A percentile compares a stretch with the other conserved stretches of the same genome.
Evolutionary conservation across 371 early-diverging fungal species (phyloP).

Genomic region (Apophysomyces ossiformis): DNA sequence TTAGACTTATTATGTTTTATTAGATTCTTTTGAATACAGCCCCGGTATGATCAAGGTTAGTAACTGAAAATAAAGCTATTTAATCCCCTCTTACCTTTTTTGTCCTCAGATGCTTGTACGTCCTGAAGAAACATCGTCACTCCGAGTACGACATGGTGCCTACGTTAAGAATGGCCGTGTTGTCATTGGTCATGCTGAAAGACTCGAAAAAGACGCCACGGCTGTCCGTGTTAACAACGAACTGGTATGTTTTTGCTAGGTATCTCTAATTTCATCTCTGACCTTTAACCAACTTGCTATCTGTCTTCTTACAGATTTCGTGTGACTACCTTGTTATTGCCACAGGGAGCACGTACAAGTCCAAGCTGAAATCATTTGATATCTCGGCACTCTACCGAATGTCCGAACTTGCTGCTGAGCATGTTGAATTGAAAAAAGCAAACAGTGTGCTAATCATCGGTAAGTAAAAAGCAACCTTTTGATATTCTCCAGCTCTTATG

Average conservation of each 20-base stretch:
- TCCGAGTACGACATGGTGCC: constrained; percentile 41
- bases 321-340: constrained; percentile 75
- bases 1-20: neutral
- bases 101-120: constrained; percentile 27
- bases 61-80: neutral
- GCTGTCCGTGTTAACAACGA: constrained; percentile 34
- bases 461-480: constrained; percentile 4
- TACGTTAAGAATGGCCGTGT: constrained; percentile 43
- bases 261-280: too few relatives aligned
- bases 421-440: constrained; percentile 60
- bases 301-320: constrained; percentile 30
- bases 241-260: constrained; percentile 17
- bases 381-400: constrained; percentile 38
- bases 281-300: too few relatives aligned
- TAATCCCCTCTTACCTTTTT: neutral
- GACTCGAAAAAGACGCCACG: constrained; percentile 27
- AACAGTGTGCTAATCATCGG: constrained; percentile 57
- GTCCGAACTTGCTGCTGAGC: constrained; percentile 32
- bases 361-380: constrained; percentile 47
- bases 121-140: constrained; percentile 37
- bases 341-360: constrained; percentile 66
- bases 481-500: neutral
- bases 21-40: constrained; percentile 48
- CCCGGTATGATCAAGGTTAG: constrained; percentile 39
- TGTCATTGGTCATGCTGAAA: constrained; percentile 42